Evolutionary conservation across 2,329 filamentous ascomycete species (phyloP), one percentile per base, ranked within the genome.

Genomic region (Neofusicoccum parvum): DNA sequence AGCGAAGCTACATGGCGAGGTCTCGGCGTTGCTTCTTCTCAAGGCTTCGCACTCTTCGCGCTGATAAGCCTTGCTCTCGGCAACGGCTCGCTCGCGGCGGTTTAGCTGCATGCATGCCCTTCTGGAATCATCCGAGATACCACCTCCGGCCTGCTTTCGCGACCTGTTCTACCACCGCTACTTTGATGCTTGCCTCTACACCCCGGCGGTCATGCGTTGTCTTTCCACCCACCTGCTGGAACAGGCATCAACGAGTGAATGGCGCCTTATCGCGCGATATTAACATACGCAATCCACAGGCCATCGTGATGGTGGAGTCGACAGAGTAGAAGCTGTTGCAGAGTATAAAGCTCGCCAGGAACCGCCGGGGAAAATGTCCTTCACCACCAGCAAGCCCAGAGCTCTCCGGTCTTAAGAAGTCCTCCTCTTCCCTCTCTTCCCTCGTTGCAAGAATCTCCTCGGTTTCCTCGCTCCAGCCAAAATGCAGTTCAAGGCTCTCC

Each of bases 191-290:
- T 32, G 27, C 5, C 1, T 32, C 27, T 32, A 7, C 27, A 32
- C 27, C 27, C 27, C 27, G 27, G 27, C 27, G 43, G 54, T 59
- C 54, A 46, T 59, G 54, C 54, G 23, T 59, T 20, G 37, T 5
- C 20, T 11, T 12, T 20, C 37, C 39, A 32, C 27, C 23, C 41
- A 59, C 54, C 54, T 59, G 54, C 54, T 59, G 23, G 41, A 59
- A 59, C 14, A 14, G 41, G 54, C 27, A 32, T 10, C n/a, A 59
- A 32, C 23, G 41, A 32, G 37, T 43, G 27, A 17, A 59, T 59
- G 23, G 54, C 54, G 41, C 23, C 39, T 59, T 59, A 59, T 59
- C 54, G 54, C 54, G 39, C 54, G 23, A 59, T 46, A 36, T 36
- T 46, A 34, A 32, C 53, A 12, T 32, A 43, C 23, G 15, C 53